Evolutionary conservation across 192 early-diverging fungal species (phyloP).

Genomic region (Coemansia sp.): DNA sequence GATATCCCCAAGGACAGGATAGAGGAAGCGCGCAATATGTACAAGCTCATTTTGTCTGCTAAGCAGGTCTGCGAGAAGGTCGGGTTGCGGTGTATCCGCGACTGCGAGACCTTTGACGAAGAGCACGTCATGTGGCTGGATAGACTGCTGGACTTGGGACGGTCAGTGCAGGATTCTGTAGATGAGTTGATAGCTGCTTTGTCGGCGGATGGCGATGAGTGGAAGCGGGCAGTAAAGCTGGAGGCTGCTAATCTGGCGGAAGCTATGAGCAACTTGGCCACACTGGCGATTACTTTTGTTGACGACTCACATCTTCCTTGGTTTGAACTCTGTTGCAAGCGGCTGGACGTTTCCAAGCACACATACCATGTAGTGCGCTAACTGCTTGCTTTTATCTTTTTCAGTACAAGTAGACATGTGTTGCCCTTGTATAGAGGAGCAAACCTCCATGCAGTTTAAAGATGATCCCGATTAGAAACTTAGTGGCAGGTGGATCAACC

Average conservation of each 20-base stretch:
- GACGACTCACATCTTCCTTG: constrained; percentile 46
- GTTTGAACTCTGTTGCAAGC: constrained; percentile 42
- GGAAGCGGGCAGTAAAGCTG: constrained; percentile 12
- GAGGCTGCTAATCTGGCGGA: constrained; percentile 18
- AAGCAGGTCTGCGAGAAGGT: constrained; percentile 44
- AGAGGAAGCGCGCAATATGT: constrained; percentile 25
- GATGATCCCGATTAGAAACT: neutral
- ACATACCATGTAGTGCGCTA: constrained; percentile 24
- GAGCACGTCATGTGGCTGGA: constrained; percentile 46
- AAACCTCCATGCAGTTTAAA: neutral
- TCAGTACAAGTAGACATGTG: too few relatives aligned
- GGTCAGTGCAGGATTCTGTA: constrained; percentile 22
- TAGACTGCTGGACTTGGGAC: constrained; percentile 42
- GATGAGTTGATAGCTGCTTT: constrained; percentile 36
- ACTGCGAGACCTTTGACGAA: constrained; percentile 34
- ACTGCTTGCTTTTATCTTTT: neutral
- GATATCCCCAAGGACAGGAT: constrained; percentile 35
- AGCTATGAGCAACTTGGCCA: constrained; percentile 19
- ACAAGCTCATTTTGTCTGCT: constrained; percentile 22
- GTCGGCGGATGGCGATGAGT: constrained; percentile 28
- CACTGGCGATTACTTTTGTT: constrained; percentile 51
- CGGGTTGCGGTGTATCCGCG: constrained; percentile 46
- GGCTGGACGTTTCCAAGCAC: constrained; percentile 23
- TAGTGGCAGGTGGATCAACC: neutral
- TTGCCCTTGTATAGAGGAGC: too few relatives aligned